Conservation (phyloP, 768 basidiomycete species). For the Tylopilus felleus region DNA sequence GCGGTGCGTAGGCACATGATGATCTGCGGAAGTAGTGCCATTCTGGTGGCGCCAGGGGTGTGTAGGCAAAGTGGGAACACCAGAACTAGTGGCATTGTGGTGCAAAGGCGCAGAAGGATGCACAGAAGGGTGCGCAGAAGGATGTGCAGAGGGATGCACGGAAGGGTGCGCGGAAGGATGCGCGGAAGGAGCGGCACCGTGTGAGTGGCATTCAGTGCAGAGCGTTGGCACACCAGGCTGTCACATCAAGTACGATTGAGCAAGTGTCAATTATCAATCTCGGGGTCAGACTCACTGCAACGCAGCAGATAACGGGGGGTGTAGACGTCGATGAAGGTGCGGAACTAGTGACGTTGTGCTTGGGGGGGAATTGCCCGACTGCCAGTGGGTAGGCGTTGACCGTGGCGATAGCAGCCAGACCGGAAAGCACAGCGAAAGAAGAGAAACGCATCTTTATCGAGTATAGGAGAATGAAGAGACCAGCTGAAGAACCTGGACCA, state of each 20-base stretch:
- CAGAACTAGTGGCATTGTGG: not conserved
- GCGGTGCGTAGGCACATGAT: no score
- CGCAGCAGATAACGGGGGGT: not conserved
- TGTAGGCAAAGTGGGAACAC: not conserved
- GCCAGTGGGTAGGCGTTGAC: not conserved
- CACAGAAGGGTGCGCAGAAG: not conserved
- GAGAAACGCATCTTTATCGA: not conserved
- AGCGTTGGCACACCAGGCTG: not conserved
- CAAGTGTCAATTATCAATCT: not conserved
- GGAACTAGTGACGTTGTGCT: not conserved
- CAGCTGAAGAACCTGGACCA: not conserved
- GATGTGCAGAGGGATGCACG: not conserved
- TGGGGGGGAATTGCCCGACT: not conserved
- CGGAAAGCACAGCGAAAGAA: not conserved
- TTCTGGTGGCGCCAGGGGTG: no score
- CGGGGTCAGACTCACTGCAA: not conserved
- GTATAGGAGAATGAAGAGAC: not conserved
- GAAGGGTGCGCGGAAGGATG: not conserved
- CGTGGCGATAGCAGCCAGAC: not conserved
- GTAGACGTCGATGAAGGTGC: not conserved
- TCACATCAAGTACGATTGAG: not conserved
- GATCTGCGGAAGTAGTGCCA: no score
- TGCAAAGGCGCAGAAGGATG: not conserved
- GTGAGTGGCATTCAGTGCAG: not conserved
- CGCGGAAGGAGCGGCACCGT: not conserved